Evolutionary conservation across 345 rosid genomes (phyloP), one percentile per base, ranked within the genome.

Genomic region (Bruguiera sexangula): DNA sequence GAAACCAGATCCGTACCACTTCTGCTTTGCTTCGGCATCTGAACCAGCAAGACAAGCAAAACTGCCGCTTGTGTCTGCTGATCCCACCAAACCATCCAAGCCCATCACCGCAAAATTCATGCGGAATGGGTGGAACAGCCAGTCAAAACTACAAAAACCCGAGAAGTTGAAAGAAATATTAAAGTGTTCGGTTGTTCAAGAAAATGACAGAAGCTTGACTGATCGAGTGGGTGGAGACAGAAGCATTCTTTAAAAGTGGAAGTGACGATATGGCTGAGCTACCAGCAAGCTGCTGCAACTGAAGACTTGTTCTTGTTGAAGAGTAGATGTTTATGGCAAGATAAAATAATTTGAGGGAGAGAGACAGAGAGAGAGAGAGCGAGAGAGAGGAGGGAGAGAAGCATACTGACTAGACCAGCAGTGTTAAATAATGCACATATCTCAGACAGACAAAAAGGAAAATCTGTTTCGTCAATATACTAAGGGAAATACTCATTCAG

Each of bases 101-200:
- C 86, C 82, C 71, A 76, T 75, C 69, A 76, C 72, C 73, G 85
- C 89, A 68, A 82, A 85, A 77, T 85, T 86, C 91, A 87, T 87
- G 60, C 43, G 51, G 78, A 34, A 34, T 34, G 61, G 39, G 27
- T 56, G 64, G 55, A 6, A 58, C 30, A 46, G 29, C 64, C 37
- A 46, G 67, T 56, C 46, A 65, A 63, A 58, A 27, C 78, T 80
- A 70, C 60, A 11, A 69, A 36, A 43, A 60, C 63, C 66, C 63
- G 61, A 57, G 67, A 76, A 60, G 20, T 34, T 22, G 31, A 48
- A 53, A 72, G 73, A 63, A 58, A 19, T n/a, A 72, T 60, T 31
- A 57, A 63, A 37, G 60, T 66, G 26, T 61, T 55, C 1, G 52
- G 16, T 56, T 24, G 16, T 56, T 56, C 26, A 3, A 56, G 27